These are phyloP conservation scores for Dalbergia oliveri DNA, from an alignment of 306 rosid genomes.

Conservation along the genomic window DNA sequence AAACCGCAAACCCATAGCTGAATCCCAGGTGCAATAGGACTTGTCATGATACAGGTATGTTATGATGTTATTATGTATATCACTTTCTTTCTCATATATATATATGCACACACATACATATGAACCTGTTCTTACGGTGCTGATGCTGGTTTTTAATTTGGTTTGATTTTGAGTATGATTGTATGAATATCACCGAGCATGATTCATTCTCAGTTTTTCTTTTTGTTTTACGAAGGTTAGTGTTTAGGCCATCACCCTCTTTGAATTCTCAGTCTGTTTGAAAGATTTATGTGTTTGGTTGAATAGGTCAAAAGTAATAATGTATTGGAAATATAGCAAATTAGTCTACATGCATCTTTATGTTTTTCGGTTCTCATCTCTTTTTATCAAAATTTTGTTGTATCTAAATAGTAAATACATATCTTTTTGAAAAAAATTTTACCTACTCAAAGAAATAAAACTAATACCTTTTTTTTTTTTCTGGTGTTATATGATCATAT, in stretches of 20 bases:
- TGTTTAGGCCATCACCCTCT: slow-evolving; percentile 3
- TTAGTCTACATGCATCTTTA: background rate
- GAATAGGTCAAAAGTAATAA: slow-evolving; percentile 1
- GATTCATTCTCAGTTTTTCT: slow-evolving; percentile 3
- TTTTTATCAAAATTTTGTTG: background rate
- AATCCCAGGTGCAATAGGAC: slow-evolving; percentile 33
- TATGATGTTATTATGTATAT: background rate
- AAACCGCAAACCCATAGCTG: background rate
- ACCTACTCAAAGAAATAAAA: background rate
- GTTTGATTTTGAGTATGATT: slow-evolving; percentile 31
- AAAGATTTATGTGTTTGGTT: background rate
- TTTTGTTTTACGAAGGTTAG: background rate
- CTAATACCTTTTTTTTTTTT: too few relatives aligned
- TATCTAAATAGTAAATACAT: background rate
- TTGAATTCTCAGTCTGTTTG: background rate
- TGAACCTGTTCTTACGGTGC: background rate
- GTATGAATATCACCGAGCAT: slow-evolving; percentile 8
- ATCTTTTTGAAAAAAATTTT: background rate
- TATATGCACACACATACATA: background rate
- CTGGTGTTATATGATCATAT: background rate
- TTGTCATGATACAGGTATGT: background rate
- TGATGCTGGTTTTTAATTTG: slow-evolving; percentile 4
- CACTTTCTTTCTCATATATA: slow-evolving; percentile 8
- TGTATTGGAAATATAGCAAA: background rate
- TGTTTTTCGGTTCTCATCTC: background rate